Conservation (phyloP, 768 basidiomycete species). For the Harrya chromipes region DNA sequence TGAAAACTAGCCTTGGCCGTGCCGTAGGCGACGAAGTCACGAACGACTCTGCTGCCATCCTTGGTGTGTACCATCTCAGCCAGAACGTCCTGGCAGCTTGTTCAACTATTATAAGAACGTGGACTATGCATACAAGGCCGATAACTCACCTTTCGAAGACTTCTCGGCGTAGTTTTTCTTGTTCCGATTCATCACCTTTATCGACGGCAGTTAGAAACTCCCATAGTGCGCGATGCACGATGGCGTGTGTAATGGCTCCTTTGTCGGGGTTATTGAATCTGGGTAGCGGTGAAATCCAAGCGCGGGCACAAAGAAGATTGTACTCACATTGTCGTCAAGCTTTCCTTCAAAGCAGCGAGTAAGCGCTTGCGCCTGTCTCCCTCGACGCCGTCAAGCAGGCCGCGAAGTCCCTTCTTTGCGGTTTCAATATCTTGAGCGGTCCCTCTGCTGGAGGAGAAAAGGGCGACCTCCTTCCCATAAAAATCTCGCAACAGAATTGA, state of each 20-base stretch:
- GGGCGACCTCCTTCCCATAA: slow-evolving; percentile 81
- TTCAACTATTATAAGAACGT: not conserved
- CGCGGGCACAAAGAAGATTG: not conserved
- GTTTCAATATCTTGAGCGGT: slow-evolving; percentile 61
- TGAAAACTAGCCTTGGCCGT: slow-evolving; percentile 63
- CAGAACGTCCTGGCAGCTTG: slow-evolving; percentile 77
- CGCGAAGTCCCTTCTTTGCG: slow-evolving; percentile 64
- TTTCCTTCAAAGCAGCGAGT: slow-evolving; percentile 67
- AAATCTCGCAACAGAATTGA: slow-evolving; percentile 80
- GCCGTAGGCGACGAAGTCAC: slow-evolving; percentile 81
- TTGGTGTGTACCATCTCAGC: slow-evolving; percentile 95
- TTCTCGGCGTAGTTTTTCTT: slow-evolving; percentile 72
- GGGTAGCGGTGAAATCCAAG: not conserved
- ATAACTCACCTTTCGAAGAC: slow-evolving; percentile 70
- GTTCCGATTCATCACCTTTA: slow-evolving; percentile 53
- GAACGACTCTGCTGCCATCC: slow-evolving; percentile 82
- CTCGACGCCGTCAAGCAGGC: slow-evolving; percentile 62
- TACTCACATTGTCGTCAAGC: slow-evolving; percentile 69
- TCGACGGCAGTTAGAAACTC: slow-evolving; percentile 74
- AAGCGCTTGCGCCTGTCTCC: slow-evolving; percentile 65
- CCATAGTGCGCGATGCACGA: slow-evolving; percentile 85
- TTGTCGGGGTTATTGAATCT: slow-evolving; percentile 94
- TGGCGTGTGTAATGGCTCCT: slow-evolving; percentile 79
- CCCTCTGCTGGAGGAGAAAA: slow-evolving; percentile 59
- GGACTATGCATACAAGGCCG: not conserved